phyloP scores from a whole-genome alignment of 352 stramenopile genomes.

The Thalassiosira mediterranea region DNA sequence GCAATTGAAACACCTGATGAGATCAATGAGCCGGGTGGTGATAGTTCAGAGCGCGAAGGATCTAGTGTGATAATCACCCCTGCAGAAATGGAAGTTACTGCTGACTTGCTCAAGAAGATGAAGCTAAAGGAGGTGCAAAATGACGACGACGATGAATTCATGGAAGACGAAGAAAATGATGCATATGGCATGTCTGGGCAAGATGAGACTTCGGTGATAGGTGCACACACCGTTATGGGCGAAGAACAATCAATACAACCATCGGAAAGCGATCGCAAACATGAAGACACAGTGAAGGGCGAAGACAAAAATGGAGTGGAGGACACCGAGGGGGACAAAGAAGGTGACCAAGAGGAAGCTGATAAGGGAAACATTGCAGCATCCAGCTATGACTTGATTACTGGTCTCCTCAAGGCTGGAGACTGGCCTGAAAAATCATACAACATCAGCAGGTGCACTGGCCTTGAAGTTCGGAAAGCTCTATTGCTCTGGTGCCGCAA shows the following conservation, averaged over 20 bases:
- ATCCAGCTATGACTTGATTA: conserved; percentile 85
- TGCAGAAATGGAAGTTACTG: conserved; percentile 75
- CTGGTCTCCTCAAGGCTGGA: conserved; percentile 77
- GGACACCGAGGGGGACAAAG: conserved; percentile 31
- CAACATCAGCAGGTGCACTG: conserved; percentile 83
- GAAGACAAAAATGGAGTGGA: conserved; percentile 17
- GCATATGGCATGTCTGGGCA: conserved; percentile 21
- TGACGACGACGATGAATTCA: conserved; percentile 73
- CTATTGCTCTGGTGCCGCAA: conserved; percentile 81
- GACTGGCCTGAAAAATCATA: conserved; percentile 85
- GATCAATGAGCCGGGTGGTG: neutral
- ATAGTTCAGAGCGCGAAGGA: conserved; percentile 13
- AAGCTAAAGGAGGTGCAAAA: conserved; percentile 67
- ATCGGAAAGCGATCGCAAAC: conserved; percentile 21
- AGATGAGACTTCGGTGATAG: conserved; percentile 36
- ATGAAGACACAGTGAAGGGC: conserved; percentile 12
- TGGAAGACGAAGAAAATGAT: conserved; percentile 57
- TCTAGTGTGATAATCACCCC: conserved; percentile 16
- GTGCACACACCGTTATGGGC: conserved; percentile 35
- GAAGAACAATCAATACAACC: conserved; percentile 41
- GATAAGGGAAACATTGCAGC: conserved; percentile 55
- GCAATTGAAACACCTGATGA: conserved; percentile 18
- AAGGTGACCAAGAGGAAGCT: conserved; percentile 50
- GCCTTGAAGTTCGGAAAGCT: conserved; percentile 83
- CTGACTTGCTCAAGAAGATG: conserved; percentile 81